Evolutionary conservation across 2,329 filamentous ascomycete genomes (phyloP).

Genomic region (Metarhizium album): DNA sequence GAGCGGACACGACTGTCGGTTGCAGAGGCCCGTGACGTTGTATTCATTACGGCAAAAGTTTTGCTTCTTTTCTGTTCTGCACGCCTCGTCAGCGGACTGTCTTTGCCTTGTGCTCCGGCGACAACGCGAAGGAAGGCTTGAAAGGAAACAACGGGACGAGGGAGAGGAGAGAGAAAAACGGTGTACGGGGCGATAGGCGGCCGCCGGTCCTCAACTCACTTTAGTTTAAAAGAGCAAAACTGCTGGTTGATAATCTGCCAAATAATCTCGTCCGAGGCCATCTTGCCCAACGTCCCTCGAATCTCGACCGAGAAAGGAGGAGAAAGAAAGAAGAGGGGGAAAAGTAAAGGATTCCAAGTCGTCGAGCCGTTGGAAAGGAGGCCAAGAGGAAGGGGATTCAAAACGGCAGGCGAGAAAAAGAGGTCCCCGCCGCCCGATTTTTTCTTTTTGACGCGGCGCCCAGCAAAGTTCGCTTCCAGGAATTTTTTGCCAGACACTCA

Average conservation of each 20-base stretch:
- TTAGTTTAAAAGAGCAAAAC: slow-evolving; percentile 91
- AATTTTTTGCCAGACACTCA: slow-evolving; percentile 14
- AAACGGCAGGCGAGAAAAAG: slow-evolving; percentile 9
- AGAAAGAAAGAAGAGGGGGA: background rate
- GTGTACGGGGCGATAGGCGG: background rate
- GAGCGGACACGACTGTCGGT: slow-evolving; percentile 78
- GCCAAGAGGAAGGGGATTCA: no score
- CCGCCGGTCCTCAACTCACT: slow-evolving; percentile 38
- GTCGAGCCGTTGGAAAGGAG: background rate
- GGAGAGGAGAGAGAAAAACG: background rate
- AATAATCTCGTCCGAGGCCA: slow-evolving; percentile 92
- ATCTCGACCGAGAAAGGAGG: background rate
- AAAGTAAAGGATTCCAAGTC: background rate
- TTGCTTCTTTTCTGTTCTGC: slow-evolving; percentile 69
- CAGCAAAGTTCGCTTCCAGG: background rate
- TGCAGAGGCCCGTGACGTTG: slow-evolving; percentile 76
- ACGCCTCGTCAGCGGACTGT: slow-evolving; percentile 17
- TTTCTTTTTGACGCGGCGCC: slow-evolving; percentile 8
- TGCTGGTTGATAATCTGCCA: slow-evolving; percentile 96
- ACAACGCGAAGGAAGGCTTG: no score
- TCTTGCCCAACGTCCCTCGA: slow-evolving; percentile 25
- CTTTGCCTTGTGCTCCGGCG: no score
- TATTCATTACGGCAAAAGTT: slow-evolving; percentile 95
- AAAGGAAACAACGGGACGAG: no score
- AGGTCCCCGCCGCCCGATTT: slow-evolving; percentile 10